Evolutionary conservation across 2,329 filamentous ascomycete species (phyloP).

Genomic region (Aspergillus alliaceus): DNA sequence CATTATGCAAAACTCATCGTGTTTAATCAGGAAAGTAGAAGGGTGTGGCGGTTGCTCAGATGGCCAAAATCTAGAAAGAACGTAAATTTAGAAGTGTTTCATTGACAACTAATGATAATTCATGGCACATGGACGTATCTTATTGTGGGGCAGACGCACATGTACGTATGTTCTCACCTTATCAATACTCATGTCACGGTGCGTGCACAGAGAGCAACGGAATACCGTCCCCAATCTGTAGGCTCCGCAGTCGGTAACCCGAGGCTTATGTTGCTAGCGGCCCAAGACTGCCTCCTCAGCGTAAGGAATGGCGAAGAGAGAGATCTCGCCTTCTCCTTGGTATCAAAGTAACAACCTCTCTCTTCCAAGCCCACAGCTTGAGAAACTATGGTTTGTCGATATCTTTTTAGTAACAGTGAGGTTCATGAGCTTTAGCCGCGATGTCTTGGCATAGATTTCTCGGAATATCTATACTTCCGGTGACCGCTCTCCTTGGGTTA

Average conservation of each 20-base stretch:
- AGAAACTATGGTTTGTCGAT: conserved; percentile 3
- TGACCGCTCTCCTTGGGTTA: background rate
- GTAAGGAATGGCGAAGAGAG: background rate
- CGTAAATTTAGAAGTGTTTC: background rate
- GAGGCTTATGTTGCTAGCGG: background rate
- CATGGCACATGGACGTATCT: background rate
- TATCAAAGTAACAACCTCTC: background rate
- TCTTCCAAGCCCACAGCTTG: conserved; percentile 5
- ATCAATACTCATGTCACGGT: conserved; percentile 17
- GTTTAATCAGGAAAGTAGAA: conserved; percentile 14
- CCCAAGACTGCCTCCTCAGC: background rate
- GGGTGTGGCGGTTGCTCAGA: conserved; percentile 10
- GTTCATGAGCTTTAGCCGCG: conserved; percentile 17
- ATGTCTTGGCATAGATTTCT: conserved; percentile 18
- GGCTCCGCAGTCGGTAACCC: conserved; percentile 8
- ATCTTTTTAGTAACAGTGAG: conserved; percentile 2
- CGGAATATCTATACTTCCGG: conserved; percentile 12
- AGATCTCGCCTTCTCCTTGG: background rate
- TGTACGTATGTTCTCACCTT: conserved; percentile 13
- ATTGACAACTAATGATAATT: background rate
- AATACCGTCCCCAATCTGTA: conserved; percentile 19
- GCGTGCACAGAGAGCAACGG: conserved; percentile 11
- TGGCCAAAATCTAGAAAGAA: conserved; percentile 9
- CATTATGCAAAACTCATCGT: conserved; percentile 38
- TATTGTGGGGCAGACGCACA: conserved; percentile 2